Evolutionary conservation across 139 green algal genomes (phyloP).

Genomic region (Coelastrella sp.): DNA sequence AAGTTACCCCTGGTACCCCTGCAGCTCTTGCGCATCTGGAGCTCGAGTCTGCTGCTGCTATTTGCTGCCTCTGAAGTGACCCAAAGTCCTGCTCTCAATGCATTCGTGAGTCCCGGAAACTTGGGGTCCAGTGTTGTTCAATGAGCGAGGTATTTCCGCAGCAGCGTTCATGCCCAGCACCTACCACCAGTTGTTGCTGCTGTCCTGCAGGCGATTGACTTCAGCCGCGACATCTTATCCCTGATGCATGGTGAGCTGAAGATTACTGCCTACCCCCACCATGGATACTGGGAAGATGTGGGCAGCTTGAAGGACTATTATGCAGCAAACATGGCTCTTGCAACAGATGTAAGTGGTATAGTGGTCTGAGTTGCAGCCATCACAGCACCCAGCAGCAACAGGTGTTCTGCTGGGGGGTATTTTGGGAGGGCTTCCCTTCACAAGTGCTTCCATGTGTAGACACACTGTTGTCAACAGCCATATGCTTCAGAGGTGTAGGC

Average conservation of each 20-base stretch:
- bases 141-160: too few species aligned
- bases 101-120: too few species aligned
- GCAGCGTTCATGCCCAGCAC: too few species aligned
- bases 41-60: not conserved
- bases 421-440: not conserved
- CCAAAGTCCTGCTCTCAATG: too few species aligned
- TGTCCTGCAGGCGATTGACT: slow-evolving; percentile 79
- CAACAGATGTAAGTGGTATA: slow-evolving; percentile 49
- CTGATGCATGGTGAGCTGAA: slow-evolving; percentile 29
- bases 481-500: too few species aligned
- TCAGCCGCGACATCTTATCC: slow-evolving; percentile 93
- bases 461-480: not conserved
- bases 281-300: slow-evolving; percentile 95
- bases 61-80: not conserved
- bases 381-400: not conserved
- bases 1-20: not conserved
- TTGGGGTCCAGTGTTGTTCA: too few species aligned
- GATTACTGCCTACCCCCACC: slow-evolving; percentile 61
- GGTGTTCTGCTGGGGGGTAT: not conserved
- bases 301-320: slow-evolving; percentile 97
- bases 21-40: not conserved
- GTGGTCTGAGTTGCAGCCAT: not conserved
- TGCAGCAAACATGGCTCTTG: slow-evolving; percentile 92
- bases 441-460: not conserved
- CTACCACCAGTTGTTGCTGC: not conserved